Evolutionary conservation across 371 early-diverging fungal genomes (phyloP).

Genomic region (Apophysomyces ossiformis): DNA sequence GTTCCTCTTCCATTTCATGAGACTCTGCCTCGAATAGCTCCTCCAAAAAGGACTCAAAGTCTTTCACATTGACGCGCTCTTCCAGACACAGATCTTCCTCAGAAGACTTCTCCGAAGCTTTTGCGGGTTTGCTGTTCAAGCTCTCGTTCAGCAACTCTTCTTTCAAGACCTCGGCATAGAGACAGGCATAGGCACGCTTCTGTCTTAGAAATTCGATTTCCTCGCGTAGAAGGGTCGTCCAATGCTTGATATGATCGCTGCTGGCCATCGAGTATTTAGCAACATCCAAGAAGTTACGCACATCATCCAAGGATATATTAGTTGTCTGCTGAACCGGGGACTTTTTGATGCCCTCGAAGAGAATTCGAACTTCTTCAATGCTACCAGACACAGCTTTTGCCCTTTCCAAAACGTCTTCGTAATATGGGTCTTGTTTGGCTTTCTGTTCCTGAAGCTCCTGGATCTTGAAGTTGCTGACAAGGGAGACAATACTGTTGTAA

Average conservation of each 20-base stretch:
- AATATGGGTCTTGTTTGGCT: constrained; percentile 3
- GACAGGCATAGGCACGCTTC: constrained; percentile 11
- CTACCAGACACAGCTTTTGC: constrained; percentile 7
- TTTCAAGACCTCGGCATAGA: constrained; percentile 17
- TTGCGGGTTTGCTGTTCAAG: not conserved
- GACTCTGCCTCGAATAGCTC: constrained; percentile 4
- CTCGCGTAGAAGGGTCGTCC: constrained; percentile 1
- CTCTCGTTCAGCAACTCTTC: constrained; percentile 15
- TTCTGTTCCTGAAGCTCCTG: constrained; percentile 17
- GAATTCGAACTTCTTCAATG: constrained; percentile 2
- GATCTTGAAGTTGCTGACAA: constrained; percentile 19
- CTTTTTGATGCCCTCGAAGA: constrained; percentile 16
- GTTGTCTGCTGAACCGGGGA: constrained; percentile 15
- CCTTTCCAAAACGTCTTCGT: constrained; percentile 2
- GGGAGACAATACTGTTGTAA: constrained; percentile 12
- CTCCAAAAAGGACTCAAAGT: not conserved
- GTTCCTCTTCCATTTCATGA: not conserved
- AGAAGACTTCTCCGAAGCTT: constrained; percentile 8
- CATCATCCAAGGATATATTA: constrained; percentile 7
- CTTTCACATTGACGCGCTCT: constrained; percentile 7
- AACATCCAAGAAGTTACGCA: constrained; percentile 1
- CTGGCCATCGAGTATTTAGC: constrained; percentile 4
- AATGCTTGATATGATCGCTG: not conserved
- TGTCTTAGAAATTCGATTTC: constrained; percentile 11
- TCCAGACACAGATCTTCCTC: constrained; percentile 7